Evolutionary conservation across 2,329 filamentous ascomycete species (phyloP).

Genomic region (Laburnicola sp.): DNA sequence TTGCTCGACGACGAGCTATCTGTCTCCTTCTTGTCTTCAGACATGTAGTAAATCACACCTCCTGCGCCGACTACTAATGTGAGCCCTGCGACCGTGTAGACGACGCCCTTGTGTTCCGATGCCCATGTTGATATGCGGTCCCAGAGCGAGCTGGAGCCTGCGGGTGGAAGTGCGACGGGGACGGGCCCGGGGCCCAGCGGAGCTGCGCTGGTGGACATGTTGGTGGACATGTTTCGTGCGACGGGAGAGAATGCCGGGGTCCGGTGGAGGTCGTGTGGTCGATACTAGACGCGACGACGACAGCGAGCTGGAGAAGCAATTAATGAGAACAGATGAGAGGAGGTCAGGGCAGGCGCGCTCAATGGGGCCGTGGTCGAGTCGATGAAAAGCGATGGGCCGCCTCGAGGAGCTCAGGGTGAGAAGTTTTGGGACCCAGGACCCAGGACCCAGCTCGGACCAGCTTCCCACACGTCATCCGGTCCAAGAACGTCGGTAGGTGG

Average conservation of each 20-base stretch:
- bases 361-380: conserved; percentile 17
- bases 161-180: conserved; percentile 45
- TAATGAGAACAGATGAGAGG: conserved; percentile 8
- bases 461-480: conserved; percentile 15
- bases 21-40: conserved; percentile 54
- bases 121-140: conserved; percentile 90
- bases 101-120: conserved; percentile 90
- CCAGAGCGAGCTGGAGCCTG: conserved; percentile 72
- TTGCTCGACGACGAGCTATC: conserved; percentile 48
- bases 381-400: conserved; percentile 16
- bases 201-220: conserved; percentile 15
- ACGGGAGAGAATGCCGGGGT: neutral
- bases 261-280: neutral
- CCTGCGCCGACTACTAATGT: conserved; percentile 89
- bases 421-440: conserved; percentile 20
- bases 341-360: conserved; percentile 11
- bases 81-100: conserved; percentile 94
- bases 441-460: conserved; percentile 13
- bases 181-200: conserved; percentile 38
- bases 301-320: neutral
- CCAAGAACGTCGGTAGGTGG: neutral
- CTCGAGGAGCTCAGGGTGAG: conserved; percentile 12
- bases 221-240: conserved; percentile 33
- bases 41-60: conserved; percentile 89
- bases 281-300: neutral